A percentile compares a stretch with the other conserved stretches of the same genome.
Conservation (phyloP, 495 filamentous ascomycete species). For the Penicillium antarcticum region DNA sequence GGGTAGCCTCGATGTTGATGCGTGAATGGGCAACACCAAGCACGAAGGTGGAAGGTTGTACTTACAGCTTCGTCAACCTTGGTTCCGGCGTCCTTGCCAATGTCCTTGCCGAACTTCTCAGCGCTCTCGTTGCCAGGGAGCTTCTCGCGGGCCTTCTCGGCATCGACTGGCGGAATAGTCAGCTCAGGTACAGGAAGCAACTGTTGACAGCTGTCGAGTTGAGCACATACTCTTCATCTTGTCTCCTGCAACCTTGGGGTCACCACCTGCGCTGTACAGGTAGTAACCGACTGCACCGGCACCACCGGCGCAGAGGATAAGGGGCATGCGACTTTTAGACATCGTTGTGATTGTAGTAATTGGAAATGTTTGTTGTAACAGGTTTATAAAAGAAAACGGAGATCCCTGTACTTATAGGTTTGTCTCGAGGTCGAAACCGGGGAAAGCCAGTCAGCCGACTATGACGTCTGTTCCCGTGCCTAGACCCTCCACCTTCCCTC, state of each 20-base stretch:
- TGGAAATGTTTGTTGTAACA: background rate
- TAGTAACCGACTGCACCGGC: conserved; percentile 81
- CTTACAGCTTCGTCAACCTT: conserved; percentile 57
- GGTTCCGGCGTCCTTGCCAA: conserved; percentile 48
- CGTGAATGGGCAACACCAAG: background rate
- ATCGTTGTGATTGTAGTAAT: conserved; percentile 17
- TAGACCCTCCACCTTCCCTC: background rate
- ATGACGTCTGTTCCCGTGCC: conserved; percentile 5
- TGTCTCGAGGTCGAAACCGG: background rate
- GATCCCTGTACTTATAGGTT: conserved; percentile 10
- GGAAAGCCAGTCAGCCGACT: background rate
- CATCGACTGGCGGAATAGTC: conserved; percentile 47
- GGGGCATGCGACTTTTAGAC: conserved; percentile 50
- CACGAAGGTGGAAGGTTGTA: background rate
- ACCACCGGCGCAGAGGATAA: conserved; percentile 59
- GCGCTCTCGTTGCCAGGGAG: conserved; percentile 47
- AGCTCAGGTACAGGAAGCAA: background rate
- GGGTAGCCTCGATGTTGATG: background rate
- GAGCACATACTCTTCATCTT: conserved; percentile 66
- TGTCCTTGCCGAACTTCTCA: conserved; percentile 50
- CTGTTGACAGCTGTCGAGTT: background rate
- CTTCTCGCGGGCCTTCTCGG: conserved; percentile 62
- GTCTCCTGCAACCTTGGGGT: conserved; percentile 77
- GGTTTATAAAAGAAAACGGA: background rate
- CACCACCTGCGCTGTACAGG: conserved; percentile 82